These are phyloP conservation scores for Blepharisma japonicum DNA, from an alignment of 73 alveolate species.

Conservation along the genomic window DNA sequence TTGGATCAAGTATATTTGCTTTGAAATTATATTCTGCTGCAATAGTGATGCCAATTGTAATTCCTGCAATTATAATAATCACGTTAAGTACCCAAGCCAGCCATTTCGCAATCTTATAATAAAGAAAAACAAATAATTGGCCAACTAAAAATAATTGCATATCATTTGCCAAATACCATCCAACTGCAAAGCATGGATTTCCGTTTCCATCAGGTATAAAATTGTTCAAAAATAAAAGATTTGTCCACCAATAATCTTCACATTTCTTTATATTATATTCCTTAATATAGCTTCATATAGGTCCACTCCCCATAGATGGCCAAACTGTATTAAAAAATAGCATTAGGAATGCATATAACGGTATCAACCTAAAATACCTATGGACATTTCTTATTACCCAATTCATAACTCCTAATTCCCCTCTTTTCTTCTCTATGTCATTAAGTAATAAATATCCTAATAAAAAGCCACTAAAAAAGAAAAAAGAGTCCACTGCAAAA, in stretches of 20 bases:
- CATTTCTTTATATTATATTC: background rate
- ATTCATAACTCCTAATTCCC: background rate
- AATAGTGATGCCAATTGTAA: too few relatives aligned
- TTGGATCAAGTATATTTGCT: background rate
- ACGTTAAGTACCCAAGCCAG: background rate
- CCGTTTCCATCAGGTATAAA: constrained; percentile 29
- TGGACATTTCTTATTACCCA: background rate
- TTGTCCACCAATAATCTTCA: constrained; percentile 44
- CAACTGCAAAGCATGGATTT: constrained; percentile 36
- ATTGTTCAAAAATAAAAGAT: constrained; percentile 38
- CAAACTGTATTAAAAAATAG: background rate
- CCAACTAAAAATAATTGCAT: constrained; percentile 39
- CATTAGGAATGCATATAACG: background rate
- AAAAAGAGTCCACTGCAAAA: background rate
- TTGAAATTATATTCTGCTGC: too few relatives aligned
- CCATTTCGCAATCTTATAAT: constrained; percentile 25
- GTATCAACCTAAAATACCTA: background rate
- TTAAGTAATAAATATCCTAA: background rate
- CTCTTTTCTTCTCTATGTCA: background rate
- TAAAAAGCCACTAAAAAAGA: background rate
- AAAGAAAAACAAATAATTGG: constrained; percentile 33
- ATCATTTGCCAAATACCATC: constrained; percentile 45
- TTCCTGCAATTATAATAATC: too few relatives aligned
- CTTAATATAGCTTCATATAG: background rate
- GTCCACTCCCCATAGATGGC: background rate